A percentile compares a stretch with the other conserved stretches of the same genome.
These are phyloP conservation scores for Cladochytrium replicatum DNA, from an alignment of 192 early-diverging fungal species.

Conservation along the genomic window DNA sequence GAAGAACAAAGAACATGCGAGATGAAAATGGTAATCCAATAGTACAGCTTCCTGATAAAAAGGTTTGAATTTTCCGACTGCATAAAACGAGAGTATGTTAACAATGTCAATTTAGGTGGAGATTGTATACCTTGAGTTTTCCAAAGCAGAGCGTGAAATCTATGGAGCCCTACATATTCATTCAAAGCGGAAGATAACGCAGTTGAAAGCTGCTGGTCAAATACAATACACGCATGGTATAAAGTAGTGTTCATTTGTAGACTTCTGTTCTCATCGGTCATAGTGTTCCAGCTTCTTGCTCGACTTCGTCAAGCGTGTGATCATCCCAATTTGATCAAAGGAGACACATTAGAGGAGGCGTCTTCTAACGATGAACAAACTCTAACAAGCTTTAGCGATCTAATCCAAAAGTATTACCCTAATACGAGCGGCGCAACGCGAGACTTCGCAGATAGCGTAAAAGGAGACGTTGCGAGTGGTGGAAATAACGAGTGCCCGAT, in stretches of 20 bases:
- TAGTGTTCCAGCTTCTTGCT: conserved; percentile 9
- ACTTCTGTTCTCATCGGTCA: conserved; percentile 7
- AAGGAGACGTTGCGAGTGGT: not conserved
- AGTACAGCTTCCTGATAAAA: conserved; percentile 57
- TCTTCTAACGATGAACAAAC: not conserved
- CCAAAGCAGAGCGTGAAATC: conserved; percentile 20
- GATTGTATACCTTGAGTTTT: conserved; percentile 20
- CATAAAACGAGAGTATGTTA: not conserved
- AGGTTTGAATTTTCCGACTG: not conserved
- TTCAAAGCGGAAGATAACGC: not conserved
- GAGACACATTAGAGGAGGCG: not conserved
- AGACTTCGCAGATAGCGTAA: conserved; percentile 1
- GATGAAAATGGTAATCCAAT: conserved; percentile 55
- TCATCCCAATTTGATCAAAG: conserved; percentile 18
- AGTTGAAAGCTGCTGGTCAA: conserved; percentile 1
- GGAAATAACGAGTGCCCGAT: conserved; percentile 18
- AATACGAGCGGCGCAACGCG: not conserved
- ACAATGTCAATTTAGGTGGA: not conserved
- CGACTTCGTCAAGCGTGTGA: conserved; percentile 17
- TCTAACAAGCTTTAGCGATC: not conserved
- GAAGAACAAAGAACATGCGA: conserved; percentile 69
- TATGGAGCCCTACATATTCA: conserved; percentile 7
- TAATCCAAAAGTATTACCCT: conserved; percentile 1
- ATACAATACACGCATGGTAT: not conserved
- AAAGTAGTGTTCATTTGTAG: not conserved